Percentiles rank a stretch among this genome's conserved stretches.
Conservation (phyloP, 2,329 filamentous ascomycete genomes). For the Corinectria fuckeliana region DNA sequence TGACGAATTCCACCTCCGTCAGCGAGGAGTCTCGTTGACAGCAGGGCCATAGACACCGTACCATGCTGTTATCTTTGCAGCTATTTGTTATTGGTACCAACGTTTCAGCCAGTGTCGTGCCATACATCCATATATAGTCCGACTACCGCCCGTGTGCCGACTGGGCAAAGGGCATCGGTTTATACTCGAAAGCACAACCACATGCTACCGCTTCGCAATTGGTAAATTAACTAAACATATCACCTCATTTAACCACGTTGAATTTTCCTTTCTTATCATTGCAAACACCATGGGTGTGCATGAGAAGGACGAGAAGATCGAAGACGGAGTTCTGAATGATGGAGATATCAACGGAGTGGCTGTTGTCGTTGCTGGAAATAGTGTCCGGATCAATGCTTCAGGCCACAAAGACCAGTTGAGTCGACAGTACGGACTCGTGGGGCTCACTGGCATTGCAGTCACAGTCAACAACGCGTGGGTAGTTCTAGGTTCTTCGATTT, state of each 20-base stretch:
- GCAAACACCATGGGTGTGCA: not conserved
- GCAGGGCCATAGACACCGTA: not conserved
- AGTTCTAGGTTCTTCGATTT: constrained; percentile 34
- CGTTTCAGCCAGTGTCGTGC: not conserved
- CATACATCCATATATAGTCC: constrained; percentile 2
- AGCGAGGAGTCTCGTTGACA: constrained; percentile 2
- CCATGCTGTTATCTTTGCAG: constrained; percentile 9
- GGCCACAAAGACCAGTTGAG: constrained; percentile 33
- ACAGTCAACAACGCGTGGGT: constrained; percentile 40
- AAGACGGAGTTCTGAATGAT: constrained; percentile 12
- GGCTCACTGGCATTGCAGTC: constrained; percentile 34
- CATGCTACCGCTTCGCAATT: not conserved
- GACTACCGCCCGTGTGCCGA: not conserved
- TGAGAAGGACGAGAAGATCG: constrained; percentile 14
- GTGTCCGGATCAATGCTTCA: constrained; percentile 22
- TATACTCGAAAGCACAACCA: not conserved
- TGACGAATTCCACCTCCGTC: constrained; percentile 4
- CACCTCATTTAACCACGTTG: too few species aligned
- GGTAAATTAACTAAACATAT: too few species aligned
- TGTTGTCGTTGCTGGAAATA: constrained; percentile 20
- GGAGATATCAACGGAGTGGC: constrained; percentile 22
- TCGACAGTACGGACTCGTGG: constrained; percentile 34
- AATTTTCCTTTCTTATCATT: not conserved
- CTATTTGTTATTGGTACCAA: not conserved
- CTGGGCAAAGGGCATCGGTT: not conserved